These are phyloP conservation scores for Verticillium zaregamsianum DNA, from an alignment of 2,329 filamentous ascomycete genomes.

Conservation along the genomic window DNA sequence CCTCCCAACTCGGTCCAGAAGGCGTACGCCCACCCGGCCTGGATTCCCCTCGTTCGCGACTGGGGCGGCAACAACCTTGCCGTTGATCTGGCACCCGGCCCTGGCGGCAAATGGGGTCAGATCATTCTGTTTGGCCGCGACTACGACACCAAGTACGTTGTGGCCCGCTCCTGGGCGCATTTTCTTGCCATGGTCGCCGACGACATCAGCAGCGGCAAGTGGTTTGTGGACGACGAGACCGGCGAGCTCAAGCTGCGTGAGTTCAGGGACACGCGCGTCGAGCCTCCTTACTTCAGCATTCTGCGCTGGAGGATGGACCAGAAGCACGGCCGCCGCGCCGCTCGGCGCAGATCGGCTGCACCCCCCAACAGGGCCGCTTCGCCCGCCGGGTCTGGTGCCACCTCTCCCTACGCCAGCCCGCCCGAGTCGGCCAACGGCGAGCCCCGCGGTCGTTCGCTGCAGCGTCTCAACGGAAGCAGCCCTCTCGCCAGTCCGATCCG, in stretches of 20 bases:
- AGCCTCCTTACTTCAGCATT: slow-evolving; percentile 92
- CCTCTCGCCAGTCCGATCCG: slow-evolving; percentile 62
- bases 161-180: slow-evolving; percentile 85
- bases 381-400: slow-evolving; percentile 42
- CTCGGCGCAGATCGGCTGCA: slow-evolving; percentile 49
- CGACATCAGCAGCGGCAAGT: slow-evolving; percentile 84
- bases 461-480: slow-evolving; percentile 62
- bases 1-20: slow-evolving; percentile 84
- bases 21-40: slow-evolving; percentile 86
- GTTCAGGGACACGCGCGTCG: slow-evolving; percentile 84
- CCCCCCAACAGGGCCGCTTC: slow-evolving; percentile 38
- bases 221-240: slow-evolving; percentile 87
- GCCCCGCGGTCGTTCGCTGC: slow-evolving; percentile 66
- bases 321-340: slow-evolving; percentile 72
- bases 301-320: slow-evolving; percentile 93
- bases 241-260: slow-evolving; percentile 88
- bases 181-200: slow-evolving; percentile 87
- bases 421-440: slow-evolving; percentile 50
- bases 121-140: slow-evolving; percentile 95
- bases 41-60: slow-evolving; percentile 94
- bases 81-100: slow-evolving; percentile 86
- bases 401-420: slow-evolving; percentile 59
- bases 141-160: slow-evolving; percentile 97
- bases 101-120: slow-evolving; percentile 89
- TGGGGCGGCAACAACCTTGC: slow-evolving; percentile 99